Evolutionary conservation across 2,329 filamentous ascomycete species (phyloP).

Genomic region (Simplicillium sp.): DNA sequence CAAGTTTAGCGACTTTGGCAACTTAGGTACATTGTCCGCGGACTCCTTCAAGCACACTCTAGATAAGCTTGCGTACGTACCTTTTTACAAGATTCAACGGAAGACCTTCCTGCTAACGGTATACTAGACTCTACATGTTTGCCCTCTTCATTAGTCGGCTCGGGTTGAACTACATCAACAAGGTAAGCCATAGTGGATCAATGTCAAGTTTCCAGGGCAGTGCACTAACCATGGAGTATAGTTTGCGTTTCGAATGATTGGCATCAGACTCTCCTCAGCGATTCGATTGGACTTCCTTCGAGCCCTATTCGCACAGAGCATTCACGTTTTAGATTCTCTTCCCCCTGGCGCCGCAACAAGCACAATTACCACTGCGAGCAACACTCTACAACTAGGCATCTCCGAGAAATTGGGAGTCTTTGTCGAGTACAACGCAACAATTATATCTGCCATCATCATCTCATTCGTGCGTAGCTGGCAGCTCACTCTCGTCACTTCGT

Average conservation of each 20-base stretch:
- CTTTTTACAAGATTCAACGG: background rate
- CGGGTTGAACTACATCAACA: background rate
- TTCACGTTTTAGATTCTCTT: constrained; percentile 59
- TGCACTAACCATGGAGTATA: constrained; percentile 15
- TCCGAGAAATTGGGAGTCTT: constrained; percentile 53
- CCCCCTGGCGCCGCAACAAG: constrained; percentile 50
- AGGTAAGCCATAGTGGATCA: constrained; percentile 15
- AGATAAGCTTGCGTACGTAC: constrained; percentile 33
- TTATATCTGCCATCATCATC: constrained; percentile 42
- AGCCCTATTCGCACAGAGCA: constrained; percentile 53
- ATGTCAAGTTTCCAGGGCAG: background rate
- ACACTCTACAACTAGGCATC: constrained; percentile 54
- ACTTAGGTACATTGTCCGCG: constrained; percentile 13
- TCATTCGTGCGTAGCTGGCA: constrained; percentile 50
- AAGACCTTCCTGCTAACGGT: background rate
- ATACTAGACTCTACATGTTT: constrained; percentile 1
- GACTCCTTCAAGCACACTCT: constrained; percentile 29
- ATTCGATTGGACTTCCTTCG: constrained; percentile 56
- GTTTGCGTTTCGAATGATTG: constrained; percentile 53
- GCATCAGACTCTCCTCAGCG: constrained; percentile 50
- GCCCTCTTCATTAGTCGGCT: background rate
- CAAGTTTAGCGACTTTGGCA: constrained; percentile 35
- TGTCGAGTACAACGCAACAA: constrained; percentile 43
- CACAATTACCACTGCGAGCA: constrained; percentile 55
- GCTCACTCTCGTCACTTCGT: constrained; percentile 48